Evolutionary conservation across 2,329 filamentous ascomycete genomes (phyloP).

Genomic region (Whalleya microplaca): DNA sequence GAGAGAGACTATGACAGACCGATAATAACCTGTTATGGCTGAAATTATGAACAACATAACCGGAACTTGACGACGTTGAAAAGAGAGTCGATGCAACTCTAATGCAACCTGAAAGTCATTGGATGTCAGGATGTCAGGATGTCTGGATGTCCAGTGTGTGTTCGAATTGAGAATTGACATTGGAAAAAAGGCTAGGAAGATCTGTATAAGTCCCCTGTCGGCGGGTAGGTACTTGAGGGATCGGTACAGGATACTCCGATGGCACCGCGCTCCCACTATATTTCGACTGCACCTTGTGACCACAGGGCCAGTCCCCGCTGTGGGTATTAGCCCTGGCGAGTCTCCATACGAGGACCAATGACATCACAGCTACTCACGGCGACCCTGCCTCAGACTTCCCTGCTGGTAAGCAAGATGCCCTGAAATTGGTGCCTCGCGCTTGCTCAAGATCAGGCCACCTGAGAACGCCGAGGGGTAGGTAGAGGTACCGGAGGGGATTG

Average conservation of each 20-base stretch:
- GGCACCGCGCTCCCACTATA: too few relatives aligned
- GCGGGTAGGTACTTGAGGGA: background rate
- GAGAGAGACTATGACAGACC: background rate
- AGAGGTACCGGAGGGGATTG: slow-evolving; percentile 14
- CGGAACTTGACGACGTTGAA: background rate
- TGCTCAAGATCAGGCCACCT: slow-evolving; percentile 25
- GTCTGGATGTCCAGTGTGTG: too few relatives aligned
- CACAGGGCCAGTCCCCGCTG: slow-evolving; percentile 21
- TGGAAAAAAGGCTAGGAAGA: background rate
- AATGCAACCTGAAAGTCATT: background rate
- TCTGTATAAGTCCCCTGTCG: background rate
- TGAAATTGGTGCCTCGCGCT: slow-evolving; percentile 23
- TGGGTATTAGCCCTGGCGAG: slow-evolving; percentile 22
- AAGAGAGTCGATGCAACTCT: background rate
- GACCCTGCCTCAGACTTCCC: slow-evolving; percentile 12
- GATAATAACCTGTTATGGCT: background rate
- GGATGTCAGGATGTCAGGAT: too few relatives aligned
- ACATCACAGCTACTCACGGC: background rate
- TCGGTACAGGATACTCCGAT: background rate
- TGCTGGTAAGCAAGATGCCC: slow-evolving; percentile 20
- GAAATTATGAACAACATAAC: background rate
- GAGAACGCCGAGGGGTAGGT: slow-evolving; percentile 14
- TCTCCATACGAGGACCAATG: slow-evolving; percentile 17
- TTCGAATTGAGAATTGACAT: too few relatives aligned
- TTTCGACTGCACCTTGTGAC: slow-evolving; percentile 25